Evolutionary conservation across 2,329 filamentous ascomycete species (phyloP), one percentile per base, ranked within the genome.

Genomic region (Colletotrichum eleusines): DNA sequence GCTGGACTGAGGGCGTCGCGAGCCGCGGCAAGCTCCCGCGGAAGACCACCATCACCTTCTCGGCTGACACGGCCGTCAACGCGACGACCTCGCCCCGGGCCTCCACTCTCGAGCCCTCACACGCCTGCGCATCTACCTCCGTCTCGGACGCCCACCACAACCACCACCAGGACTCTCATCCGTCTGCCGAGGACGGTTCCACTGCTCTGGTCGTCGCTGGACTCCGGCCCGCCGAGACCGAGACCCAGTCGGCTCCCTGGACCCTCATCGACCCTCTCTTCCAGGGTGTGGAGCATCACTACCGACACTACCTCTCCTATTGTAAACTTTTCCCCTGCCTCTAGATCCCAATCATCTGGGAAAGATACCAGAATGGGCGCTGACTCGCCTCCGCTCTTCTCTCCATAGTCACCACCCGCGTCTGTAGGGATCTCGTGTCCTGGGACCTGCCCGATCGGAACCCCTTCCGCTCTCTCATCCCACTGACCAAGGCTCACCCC

Each of bases 361-460:
- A 48, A 46, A 46, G 65, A 70, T 44, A 35, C 58, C 54, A 54
- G 50, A 68, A 55, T 51, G 38, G n/a, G n/a, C n/a, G 65, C 66
- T 71, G 50, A 71, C 65, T 42, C 31, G 23, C 50, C 20, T 33
- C 57, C 51, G 50, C 23, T 38, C 70, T 55, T 62, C 51, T 48
- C 57, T 55, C 84, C 84, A 0, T 83, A 88, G 83, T 87, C 78
- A 77, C 84, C 64, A 79, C 76, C n/a, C 77, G 84, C 48, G 79
- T 90, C 59, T 89, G 86, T 78, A 83, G 80, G 75, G 87, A 88
- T 74, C 80, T 89, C 51, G 84, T 86, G 64, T 82, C 84, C 33
- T 79, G 81, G 63, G 85, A 86, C 76, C 74, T 82, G 58, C 79
- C 80, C 18, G 79, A 82, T 12, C 75, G 74, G 63, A 87, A 87